Base-by-base conservation (phyloP, 129 eudicot species). In the Flaveria trinervia region DNA sequence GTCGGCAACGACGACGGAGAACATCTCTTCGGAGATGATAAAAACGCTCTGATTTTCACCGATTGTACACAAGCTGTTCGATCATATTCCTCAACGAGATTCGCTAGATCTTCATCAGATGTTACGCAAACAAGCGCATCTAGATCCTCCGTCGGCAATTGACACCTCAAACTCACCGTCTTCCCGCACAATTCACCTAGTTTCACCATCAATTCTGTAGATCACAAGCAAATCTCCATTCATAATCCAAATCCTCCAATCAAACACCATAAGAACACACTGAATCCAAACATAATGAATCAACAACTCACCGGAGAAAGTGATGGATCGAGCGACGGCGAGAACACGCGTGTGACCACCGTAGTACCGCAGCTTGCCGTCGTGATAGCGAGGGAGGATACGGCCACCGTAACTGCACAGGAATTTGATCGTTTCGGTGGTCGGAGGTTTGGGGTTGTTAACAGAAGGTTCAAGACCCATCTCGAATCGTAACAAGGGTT, bases 321-420 rank as follows among this genome's bases (percentile, higher is more conserved):
- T 81, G 56, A 91, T 72, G 82, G 97, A 87, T 56, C 92, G 87
- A 51, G 52, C 33, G 61, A 94, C 97, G 72, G 97, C 80, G 50
- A 94, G 96, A 72, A 94, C 85, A 18, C 98, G 96, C 9, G 97
- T 94, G 36, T 94, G 89, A 70, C 98, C 98, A 33, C 98, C 98
- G 14, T 88, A 87, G 70, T 94, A 94, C 65, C 98, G 92, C 82
- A 94, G 97, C 72, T 89, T 94, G 79, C 96, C 98, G 81, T 94
- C 98, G 18, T 96, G 88, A 76, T 87, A 78, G 76, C 98, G 96
- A 22, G 98, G 97, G 50, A 91, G 83, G 49, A 94, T 94, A 52
- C 89, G 85, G 52, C 98, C 98, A 75, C 98, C 98, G 18, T 94
- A 94, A 78, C 97, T 87, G 52, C 97, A 93, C 9, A 91, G 74